Base-by-base conservation (phyloP, 2,329 filamentous ascomycete species). In the Pseudofabraea citricarpa region DNA sequence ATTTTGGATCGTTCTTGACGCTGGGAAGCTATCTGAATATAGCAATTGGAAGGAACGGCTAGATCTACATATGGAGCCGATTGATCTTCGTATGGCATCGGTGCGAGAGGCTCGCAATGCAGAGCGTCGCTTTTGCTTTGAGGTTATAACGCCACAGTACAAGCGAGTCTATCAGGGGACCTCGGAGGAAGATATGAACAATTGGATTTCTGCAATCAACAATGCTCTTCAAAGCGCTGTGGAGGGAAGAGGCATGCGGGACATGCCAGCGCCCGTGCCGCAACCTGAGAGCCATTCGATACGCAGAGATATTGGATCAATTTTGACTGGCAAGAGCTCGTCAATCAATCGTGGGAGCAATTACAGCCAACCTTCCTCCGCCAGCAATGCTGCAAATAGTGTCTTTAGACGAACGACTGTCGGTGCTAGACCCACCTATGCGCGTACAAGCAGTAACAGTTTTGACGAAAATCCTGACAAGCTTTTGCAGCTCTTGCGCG, bases 1-100 rank as follows among this genome's bases (percentile, higher is more conserved):
- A 61, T 98, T 97, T 67, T 98, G 93, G 93, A 94, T 98, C 51
- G 93, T 98, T 2, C 74, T 98, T 35, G 94, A 97, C 62, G 90
- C 95, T 65, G 93, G 93, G 19, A 95, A 93, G 62, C 75, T 98
- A 13, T 96, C 91, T 2, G 93, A 98, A 61, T 98, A 98, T 66
- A 95, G 90, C 62, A 97, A 98, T 64, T 98, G 93, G 93, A 98
- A 98, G 67, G 89, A 98, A 63, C 91, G 82, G 63, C 77, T 98
- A 19, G 93, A 98, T 64, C 72, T 97, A 20, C 94, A 98, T 63
- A 97, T 95, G 81, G 93, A 97, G 2, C 93, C 93, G 0, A 97
- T 98, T 52, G 94, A 98, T 64, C 73, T 98, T 36, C 86, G 93
- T 26, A 93, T 97, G 81, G 93, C 93, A 8, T 97, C 93, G 13